Evolutionary conservation across 2,329 filamentous ascomycete species (phyloP), one percentile per base, ranked within the genome.

Genomic region (Colletotrichum scovillei): DNA sequence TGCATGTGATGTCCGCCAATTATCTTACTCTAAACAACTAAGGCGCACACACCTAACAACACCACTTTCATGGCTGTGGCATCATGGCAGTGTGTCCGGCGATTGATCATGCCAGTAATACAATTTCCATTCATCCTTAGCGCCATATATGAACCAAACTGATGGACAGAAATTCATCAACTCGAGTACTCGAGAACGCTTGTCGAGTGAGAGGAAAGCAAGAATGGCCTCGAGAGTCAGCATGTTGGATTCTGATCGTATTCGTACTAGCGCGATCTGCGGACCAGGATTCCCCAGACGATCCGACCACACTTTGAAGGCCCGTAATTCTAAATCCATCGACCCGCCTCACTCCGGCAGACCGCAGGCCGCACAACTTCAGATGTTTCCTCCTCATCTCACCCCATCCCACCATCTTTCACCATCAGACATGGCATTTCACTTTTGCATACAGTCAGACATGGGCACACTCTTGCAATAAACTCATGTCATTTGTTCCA

Each of bases 371-470:
- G 14, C 38, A 42, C 38, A 1, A 60, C 57, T 56, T 42, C 63
- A 6, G 32, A 55, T 30, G 22, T 38, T 55, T 38, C n/a, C 30
- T 42, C 38, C 38, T 7, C 14, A 35, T 16, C 14, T 7, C 14
- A 16, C 38, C 49, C 49, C 24, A 19, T 22, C 53, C 53, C 53
- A 28, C 22, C 22, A 4, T 56, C 22, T 16, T 56, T 42, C 5
- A 35, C 32, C 30, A 12, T 55, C 24, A 57, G 22, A 19, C 63
- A 65, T 65, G 63, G 32, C 52, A 65, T 65, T 65, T 57, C 63
- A 65, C 35, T 46, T 55, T 55, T 16, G 30, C 62, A 64, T 64
- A 16, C 30, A 63, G 22, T 16, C 30, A 46, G 62, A 55, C n/a
- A 53, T 12, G 14, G 14, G 22, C 22, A 32, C 19, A 64, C 14